phyloP scores from a whole-genome alignment of 305 asterid species.

The Solanum aculeatissimum region DNA sequence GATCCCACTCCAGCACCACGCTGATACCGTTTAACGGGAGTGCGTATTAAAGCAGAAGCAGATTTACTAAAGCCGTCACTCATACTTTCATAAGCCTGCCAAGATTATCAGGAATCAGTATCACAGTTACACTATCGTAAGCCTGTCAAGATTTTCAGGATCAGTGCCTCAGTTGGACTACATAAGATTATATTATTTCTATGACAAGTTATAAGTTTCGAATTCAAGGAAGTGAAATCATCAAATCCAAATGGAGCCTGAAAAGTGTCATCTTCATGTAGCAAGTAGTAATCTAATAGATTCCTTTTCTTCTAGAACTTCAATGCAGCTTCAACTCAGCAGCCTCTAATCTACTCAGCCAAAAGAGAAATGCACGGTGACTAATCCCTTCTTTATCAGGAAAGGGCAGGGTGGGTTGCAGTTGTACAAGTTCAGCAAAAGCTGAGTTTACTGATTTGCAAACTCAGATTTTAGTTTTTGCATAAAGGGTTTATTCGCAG shows the following conservation, averaged over 20 bases:
- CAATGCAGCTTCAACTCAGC: neutral
- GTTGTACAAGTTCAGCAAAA: neutral
- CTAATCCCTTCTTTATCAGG: neutral
- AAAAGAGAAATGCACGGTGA: neutral
- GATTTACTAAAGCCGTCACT: slow-evolving; percentile 84
- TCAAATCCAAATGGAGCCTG: neutral
- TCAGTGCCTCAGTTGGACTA: neutral
- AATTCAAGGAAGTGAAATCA: neutral
- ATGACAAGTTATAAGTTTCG: neutral
- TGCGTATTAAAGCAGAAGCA: slow-evolving; percentile 75
- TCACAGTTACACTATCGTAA: neutral
- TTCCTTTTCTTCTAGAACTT: neutral
- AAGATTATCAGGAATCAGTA: slow-evolving; percentile 3
- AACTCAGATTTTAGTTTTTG: neutral
- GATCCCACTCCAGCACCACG: slow-evolving; percentile 85
- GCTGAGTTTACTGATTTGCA: neutral
- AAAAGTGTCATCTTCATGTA: neutral
- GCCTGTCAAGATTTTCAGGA: neutral
- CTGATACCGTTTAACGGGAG: slow-evolving; percentile 65
- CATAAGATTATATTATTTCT: neutral
- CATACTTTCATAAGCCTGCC: slow-evolving; percentile 88
- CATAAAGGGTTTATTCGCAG: neutral
- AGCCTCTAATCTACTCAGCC: neutral
- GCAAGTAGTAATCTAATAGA: neutral
- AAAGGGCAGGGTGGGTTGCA: neutral